These are phyloP conservation scores for Kwoniella sp. DNA, from an alignment of 768 basidiomycete genomes.

Conservation along the genomic window DNA sequence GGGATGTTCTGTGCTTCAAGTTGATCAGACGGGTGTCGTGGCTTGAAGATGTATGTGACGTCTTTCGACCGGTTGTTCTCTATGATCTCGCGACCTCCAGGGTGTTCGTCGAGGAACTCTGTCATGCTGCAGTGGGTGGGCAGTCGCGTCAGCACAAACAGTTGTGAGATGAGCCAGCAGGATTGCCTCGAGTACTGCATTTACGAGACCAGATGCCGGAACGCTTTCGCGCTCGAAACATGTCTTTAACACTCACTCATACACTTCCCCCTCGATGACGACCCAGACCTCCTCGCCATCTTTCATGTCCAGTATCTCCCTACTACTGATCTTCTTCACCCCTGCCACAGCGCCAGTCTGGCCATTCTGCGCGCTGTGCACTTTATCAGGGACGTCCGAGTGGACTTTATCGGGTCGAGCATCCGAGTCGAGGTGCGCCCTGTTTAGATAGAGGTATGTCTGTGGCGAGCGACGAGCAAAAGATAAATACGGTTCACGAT, in stretches of 20 bases:
- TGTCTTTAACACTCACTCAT: constrained; percentile 48
- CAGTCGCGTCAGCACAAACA: not conserved
- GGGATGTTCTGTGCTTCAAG: constrained; percentile 48
- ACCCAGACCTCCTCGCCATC: constrained; percentile 46
- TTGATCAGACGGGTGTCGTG: constrained; percentile 50
- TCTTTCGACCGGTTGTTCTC: constrained; percentile 43
- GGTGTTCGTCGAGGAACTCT: constrained; percentile 51
- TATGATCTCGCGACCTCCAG: constrained; percentile 51
- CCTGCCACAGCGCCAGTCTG: not conserved
- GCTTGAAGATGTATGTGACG: constrained; percentile 49
- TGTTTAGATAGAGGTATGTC: constrained; percentile 32
- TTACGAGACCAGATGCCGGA: too few relatives aligned
- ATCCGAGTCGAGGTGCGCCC: constrained; percentile 33
- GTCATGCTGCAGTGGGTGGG: constrained; percentile 32
- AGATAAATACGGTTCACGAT: too few relatives aligned
- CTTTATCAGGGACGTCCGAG: constrained; percentile 23
- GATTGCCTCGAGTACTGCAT: too few relatives aligned
- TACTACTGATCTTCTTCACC: constrained; percentile 20
- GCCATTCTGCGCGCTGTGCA: constrained; percentile 8
- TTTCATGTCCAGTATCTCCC: constrained; percentile 39
- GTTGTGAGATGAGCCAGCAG: too few relatives aligned
- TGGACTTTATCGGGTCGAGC: constrained; percentile 18
- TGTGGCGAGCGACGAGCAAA: constrained; percentile 5
- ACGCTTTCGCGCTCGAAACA: too few relatives aligned
- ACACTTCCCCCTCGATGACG: constrained; percentile 50